Conservation (phyloP, 371 early-diverging fungal species). For the Rhizomucor miehei region DNA sequence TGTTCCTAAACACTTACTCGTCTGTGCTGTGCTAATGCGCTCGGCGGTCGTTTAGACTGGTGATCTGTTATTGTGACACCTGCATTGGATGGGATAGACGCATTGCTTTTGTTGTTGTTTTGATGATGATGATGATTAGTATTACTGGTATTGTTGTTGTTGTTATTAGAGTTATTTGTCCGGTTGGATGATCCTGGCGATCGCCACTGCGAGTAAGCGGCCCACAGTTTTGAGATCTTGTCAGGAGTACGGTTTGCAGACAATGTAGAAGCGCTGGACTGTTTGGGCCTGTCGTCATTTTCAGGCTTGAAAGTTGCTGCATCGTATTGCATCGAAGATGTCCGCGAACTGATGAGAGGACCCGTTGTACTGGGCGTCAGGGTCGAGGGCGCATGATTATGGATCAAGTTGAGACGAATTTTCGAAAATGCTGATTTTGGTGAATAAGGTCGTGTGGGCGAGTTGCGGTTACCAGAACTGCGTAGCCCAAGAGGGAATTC, state of each 20-base stretch:
- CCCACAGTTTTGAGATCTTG: constrained; percentile 39
- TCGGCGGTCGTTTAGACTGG: not conserved
- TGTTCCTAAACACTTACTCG: not conserved
- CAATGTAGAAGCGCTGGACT: constrained; percentile 35
- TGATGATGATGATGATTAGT: constrained; percentile 4
- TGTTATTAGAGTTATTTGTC: not conserved
- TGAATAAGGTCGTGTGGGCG: constrained; percentile 30
- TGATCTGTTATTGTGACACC: too few species aligned
- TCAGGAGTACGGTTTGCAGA: constrained; percentile 33
- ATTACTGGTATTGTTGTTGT: constrained; percentile 1
- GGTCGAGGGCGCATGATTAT: not conserved
- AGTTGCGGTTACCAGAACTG: constrained; percentile 7
- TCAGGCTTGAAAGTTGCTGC: constrained; percentile 20
- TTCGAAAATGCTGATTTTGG: constrained; percentile 38
- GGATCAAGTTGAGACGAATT: constrained; percentile 27
- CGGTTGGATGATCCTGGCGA: not conserved
- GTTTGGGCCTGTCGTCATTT: constrained; percentile 24
- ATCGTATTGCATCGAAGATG: constrained; percentile 35
- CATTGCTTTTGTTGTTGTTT: too few species aligned
- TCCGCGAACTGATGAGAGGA: constrained; percentile 28
- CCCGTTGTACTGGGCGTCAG: constrained; percentile 14
- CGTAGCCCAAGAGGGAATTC: constrained; percentile 10
- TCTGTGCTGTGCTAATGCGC: not conserved
- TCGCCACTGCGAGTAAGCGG: constrained; percentile 35
- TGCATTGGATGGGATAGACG: too few species aligned